These are phyloP conservation scores for Tolypocladium sp. DNA, from an alignment of 2,329 filamentous ascomycete genomes.

Conservation along the genomic window DNA sequence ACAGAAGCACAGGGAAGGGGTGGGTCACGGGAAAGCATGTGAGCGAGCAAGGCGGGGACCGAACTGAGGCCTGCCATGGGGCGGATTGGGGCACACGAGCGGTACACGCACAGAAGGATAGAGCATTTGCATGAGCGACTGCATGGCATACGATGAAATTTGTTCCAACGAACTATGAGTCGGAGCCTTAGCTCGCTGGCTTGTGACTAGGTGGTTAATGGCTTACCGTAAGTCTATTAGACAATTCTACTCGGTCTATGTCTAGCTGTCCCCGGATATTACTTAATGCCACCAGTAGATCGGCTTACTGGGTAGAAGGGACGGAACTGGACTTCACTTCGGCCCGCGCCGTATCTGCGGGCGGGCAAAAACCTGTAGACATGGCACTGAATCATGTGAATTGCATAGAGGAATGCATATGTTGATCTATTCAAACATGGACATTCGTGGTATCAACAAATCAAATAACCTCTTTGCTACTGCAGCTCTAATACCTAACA, in stretches of 20 bases:
- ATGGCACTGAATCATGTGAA: neutral
- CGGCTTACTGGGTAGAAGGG: neutral
- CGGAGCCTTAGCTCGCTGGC: neutral
- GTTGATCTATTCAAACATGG: neutral
- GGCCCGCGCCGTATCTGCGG: neutral
- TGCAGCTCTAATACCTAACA: neutral
- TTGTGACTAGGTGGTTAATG: too few relatives aligned
- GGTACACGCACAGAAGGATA: neutral
- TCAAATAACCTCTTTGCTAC: neutral
- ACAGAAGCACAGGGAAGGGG: neutral
- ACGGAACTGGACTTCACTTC: neutral
- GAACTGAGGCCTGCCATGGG: neutral
- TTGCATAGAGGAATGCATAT: neutral
- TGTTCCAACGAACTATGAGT: neutral
- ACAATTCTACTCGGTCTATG: neutral
- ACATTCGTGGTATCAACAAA: neutral
- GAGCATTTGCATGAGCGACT: slow-evolving; percentile 2
- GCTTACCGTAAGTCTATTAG: neutral
- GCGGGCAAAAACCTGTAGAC: neutral
- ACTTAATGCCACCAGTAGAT: neutral
- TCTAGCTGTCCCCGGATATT: neutral
- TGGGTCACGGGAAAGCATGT: neutral
- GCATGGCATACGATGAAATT: slow-evolving; percentile 3
- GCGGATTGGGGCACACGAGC: neutral
- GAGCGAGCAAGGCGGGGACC: neutral